Conservation (phyloP, 1,284 basidiomycete species). For the Heterobasidion irregulare region DNA sequence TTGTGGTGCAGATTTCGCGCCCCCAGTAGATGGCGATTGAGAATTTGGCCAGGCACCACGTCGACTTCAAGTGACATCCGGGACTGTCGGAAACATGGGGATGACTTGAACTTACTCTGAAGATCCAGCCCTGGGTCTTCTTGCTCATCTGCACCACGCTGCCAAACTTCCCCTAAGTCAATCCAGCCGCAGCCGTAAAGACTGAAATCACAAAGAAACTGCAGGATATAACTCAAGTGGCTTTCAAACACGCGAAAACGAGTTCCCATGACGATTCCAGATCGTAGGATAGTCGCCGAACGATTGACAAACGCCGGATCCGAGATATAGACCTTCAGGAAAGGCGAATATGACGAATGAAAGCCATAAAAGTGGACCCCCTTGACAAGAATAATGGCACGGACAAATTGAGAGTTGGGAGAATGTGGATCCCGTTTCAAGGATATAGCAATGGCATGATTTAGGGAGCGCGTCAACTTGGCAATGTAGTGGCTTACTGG, state of each 20-base stretch:
- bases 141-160: conserved; percentile 33
- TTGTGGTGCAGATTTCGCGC: conserved; percentile 72
- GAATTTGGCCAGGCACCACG: conserved; percentile 71
- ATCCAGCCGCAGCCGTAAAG: conserved; percentile 93
- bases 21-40: conserved; percentile 68
- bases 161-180: conserved; percentile 55
- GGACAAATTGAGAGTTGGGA: conserved; percentile 50
- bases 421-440: conserved; percentile 55
- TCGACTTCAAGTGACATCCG: conserved; percentile 83
- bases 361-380: conserved; percentile 97
- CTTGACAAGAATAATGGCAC: conserved; percentile 80
- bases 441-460: conserved; percentile 70
- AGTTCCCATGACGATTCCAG: conserved; percentile 74
- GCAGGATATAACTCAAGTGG: conserved; percentile 83
- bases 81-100: conserved; percentile 59
- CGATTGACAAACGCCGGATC: conserved; percentile 68
- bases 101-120: conserved; percentile 24
- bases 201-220: conserved; percentile 95
- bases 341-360: conserved; percentile 79
- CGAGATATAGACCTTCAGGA: conserved; percentile 79
- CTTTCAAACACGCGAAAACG: conserved; percentile 81
- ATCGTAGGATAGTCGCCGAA: conserved; percentile 68
- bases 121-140: conserved; percentile 1
- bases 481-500: conserved; percentile 64
- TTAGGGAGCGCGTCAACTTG: conserved; percentile 63